Percentiles rank a stretch among this genome's conserved stretches.
These are phyloP conservation scores for Plantago ovata DNA, from an alignment of 257 asterid genomes.

Conservation along the genomic window DNA sequence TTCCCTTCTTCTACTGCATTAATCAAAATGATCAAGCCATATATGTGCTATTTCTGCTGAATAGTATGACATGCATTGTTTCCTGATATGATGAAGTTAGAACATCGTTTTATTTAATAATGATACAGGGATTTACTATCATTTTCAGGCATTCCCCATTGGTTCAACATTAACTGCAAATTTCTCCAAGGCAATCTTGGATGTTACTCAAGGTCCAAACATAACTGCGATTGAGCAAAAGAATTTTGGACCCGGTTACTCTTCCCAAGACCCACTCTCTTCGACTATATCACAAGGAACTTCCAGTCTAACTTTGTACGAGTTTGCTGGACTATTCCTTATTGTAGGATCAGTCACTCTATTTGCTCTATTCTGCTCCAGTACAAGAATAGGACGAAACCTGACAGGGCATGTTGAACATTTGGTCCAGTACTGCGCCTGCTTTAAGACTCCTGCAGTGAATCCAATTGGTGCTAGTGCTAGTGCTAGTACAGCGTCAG, in stretches of 20 bases:
- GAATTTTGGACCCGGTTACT: constrained; percentile 43
- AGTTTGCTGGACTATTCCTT: constrained; percentile 56
- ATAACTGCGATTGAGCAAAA: constrained; percentile 35
- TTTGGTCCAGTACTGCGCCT: background rate
- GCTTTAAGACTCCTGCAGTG: background rate
- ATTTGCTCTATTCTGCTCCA: constrained; percentile 35
- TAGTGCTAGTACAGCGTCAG: no score
- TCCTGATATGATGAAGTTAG: no score
- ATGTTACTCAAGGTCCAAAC: constrained; percentile 8
- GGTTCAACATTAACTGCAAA: constrained; percentile 34
- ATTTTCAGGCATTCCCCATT: constrained; percentile 43
- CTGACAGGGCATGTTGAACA: background rate
- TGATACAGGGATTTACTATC: no score
- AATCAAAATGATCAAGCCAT: background rate
- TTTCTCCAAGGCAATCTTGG: constrained; percentile 55
- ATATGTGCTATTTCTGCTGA: background rate
- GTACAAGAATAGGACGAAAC: constrained; percentile 25
- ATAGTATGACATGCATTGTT: background rate
- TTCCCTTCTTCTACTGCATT: background rate
- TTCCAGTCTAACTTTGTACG: constrained; percentile 28
- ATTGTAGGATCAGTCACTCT: constrained; percentile 30
- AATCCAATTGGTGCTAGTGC: constrained; percentile 5
- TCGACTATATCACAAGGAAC: constrained; percentile 33
- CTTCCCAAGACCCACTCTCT: constrained; percentile 33
- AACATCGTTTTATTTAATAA: no score